Evolutionary conservation across 768 basidiomycete species (phyloP).

Genomic region (Kwoniella sp.): DNA sequence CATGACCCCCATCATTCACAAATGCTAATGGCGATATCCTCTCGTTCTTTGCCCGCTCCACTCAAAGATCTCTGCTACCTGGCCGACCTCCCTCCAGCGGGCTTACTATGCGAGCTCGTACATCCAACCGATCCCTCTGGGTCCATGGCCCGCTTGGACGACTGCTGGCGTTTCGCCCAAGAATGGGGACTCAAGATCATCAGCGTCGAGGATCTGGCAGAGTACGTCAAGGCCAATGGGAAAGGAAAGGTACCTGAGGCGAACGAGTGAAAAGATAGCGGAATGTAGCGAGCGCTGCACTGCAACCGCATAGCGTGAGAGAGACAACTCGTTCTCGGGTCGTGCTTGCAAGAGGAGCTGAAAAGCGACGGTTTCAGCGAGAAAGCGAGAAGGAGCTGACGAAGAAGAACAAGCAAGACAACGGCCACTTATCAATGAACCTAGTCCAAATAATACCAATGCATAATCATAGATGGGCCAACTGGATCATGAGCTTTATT

Average conservation of each 20-base stretch:
- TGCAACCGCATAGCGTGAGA: too few relatives aligned
- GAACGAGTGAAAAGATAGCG: background rate
- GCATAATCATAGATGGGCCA: background rate
- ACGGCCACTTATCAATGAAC: background rate
- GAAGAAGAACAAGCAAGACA: too few relatives aligned
- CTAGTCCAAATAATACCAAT: background rate
- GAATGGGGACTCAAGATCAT: conserved; percentile 90
- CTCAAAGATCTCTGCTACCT: conserved; percentile 74
- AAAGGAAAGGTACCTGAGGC: conserved; percentile 33
- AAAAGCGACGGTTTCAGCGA: background rate
- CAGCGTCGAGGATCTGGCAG: conserved; percentile 70
- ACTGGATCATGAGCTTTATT: too few relatives aligned
- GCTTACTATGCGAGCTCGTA: conserved; percentile 90
- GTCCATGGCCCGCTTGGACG: conserved; percentile 91
- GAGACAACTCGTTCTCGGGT: too few relatives aligned
- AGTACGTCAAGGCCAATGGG: conserved; percentile 50
- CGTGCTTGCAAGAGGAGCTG: conserved; percentile 4
- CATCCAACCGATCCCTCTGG: conserved; percentile 82
- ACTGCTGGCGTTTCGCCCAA: conserved; percentile 87
- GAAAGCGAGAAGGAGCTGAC: background rate
- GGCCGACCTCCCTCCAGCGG: conserved; percentile 69
- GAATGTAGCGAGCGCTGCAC: too few relatives aligned
- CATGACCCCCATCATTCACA: too few relatives aligned
- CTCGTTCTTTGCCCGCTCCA: too few relatives aligned
- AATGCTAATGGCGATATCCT: background rate